phyloP scores from a whole-genome alignment of 2,329 filamentous ascomycete species.

The Dothideomycetes sp. region DNA sequence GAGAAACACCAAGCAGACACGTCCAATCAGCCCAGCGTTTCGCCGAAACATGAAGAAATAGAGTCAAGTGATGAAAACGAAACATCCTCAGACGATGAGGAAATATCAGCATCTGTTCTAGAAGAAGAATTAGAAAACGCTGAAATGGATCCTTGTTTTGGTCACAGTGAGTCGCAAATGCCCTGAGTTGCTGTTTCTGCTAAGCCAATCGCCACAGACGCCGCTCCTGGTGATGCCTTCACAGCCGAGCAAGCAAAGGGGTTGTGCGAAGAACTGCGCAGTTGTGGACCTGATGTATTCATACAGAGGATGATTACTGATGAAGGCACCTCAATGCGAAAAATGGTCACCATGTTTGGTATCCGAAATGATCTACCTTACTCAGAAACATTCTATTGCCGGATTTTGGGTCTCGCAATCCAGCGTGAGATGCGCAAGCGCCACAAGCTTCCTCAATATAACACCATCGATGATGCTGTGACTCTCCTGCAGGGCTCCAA shows the following conservation, averaged over 20 bases:
- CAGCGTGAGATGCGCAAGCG: slow-evolving; percentile 72
- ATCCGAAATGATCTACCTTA: slow-evolving; percentile 59
- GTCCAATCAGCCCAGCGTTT: not conserved
- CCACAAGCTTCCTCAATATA: slow-evolving; percentile 67
- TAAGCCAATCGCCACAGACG: not conserved
- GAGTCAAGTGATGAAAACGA: not conserved
- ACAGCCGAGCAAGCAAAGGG: slow-evolving; percentile 10
- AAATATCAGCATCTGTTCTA: not conserved
- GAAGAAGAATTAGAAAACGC: not conserved
- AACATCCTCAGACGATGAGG: not conserved
- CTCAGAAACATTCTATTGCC: slow-evolving; percentile 62
- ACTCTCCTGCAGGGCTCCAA: slow-evolving; percentile 58
- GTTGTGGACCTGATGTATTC: slow-evolving; percentile 68
- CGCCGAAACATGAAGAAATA: not conserved
- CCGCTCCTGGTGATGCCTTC: not conserved
- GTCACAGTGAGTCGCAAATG: not conserved
- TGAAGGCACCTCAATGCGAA: slow-evolving; percentile 63
- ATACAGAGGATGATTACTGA: slow-evolving; percentile 59
- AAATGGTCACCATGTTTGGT: slow-evolving; percentile 77
- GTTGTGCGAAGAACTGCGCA: slow-evolving; percentile 44
- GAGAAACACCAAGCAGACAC: not conserved
- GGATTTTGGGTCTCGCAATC: slow-evolving; percentile 65
- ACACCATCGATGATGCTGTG: slow-evolving; percentile 80
- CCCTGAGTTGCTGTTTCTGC: not conserved
- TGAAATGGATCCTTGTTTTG: not conserved